Evolutionary conservation across 768 basidiomycete genomes (phyloP), one percentile per base, ranked within the genome.

Genomic region (Mycena latifolia): DNA sequence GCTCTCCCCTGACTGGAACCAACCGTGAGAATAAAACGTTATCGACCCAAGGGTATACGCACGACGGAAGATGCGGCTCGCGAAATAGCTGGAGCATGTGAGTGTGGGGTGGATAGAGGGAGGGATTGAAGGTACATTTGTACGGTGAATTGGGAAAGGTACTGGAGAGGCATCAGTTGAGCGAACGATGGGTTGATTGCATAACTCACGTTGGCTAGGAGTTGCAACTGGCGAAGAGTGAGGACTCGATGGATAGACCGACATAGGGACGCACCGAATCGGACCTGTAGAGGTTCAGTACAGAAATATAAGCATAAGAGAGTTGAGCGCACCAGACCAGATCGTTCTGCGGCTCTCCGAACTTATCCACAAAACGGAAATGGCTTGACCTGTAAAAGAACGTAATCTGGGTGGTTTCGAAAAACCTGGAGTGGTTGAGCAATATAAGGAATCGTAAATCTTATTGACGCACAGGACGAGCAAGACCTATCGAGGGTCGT

Each of bases 81-180:
- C 61, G 37, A 67, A 67, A 22, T 63, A 67, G 2, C 67, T 68
- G 24, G 33, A 6, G 18, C 6, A 14, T 0, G 31, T 55, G 7
- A 33, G 51, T 22, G 20, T 17, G 8, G 46, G 2, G 4, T 47
- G 12, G 25, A 48, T 2, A 10, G n/a, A 29, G 27, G 2, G 31
- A 12, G 18, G 37, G 51, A 28, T 33, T 2, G 4, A 54, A 41
- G 18, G 15, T 57, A 69, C 67, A 69, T 39, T 33, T 69, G 67
- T 10, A 69, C 67, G 0, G 48, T 27, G 25, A 69, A 69, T 10
- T 58, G 57, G 14, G 67, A 55, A n/a, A 69, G 22, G 41, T 69
- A 69, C 67, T 69, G 22, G 7, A 22, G 18, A 10, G 8, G 17
- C 17, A 9, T n/a, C n/a, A 25, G 37, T 24, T 12, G 2, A 46